Percentiles rank a stretch among this genome's conserved stretches.
phyloP scores from a whole-genome alignment of 2,329 filamentous ascomycete genomes.

The Tolypocladium album region DNA sequence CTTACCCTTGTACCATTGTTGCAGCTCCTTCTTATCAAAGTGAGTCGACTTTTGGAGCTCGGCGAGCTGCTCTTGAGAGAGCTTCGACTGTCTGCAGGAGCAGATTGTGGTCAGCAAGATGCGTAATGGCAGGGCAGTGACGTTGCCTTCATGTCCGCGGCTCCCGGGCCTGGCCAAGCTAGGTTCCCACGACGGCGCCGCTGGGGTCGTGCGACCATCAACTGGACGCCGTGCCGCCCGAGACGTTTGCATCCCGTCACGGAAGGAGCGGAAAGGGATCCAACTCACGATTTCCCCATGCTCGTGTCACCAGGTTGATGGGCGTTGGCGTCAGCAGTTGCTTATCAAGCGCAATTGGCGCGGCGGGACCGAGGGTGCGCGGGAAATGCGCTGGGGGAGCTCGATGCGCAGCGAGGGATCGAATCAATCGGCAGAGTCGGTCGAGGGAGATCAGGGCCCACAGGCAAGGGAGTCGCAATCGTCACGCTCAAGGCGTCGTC shows the following conservation, averaged over 20 bases:
- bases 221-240: neutral
- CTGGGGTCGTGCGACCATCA: neutral
- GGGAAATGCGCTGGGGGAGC: neutral
- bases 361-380: neutral
- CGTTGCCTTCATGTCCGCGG: neutral
- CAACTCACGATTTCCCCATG: conserved; percentile 6
- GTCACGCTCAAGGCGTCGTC: neutral
- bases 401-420: neutral
- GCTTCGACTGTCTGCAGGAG: conserved; percentile 77
- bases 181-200: neutral
- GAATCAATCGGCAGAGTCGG: neutral
- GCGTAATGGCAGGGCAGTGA: neutral
- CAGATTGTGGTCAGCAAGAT: conserved; percentile 10
- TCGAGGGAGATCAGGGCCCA: neutral
- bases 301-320: neutral
- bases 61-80: conserved; percentile 88
- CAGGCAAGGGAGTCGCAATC: neutral
- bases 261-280: neutral
- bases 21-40: conserved; percentile 98
- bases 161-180: neutral
- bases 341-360: neutral
- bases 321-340: neutral
- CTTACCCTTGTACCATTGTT: conserved; percentile 98
- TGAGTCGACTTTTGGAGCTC: conserved; percentile 96
- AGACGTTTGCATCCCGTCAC: neutral